Percentiles rank a stretch among this genome's conserved stretches.
Conservation (phyloP, 352 stramenopile species). For the Pythium insidiosum region DNA sequence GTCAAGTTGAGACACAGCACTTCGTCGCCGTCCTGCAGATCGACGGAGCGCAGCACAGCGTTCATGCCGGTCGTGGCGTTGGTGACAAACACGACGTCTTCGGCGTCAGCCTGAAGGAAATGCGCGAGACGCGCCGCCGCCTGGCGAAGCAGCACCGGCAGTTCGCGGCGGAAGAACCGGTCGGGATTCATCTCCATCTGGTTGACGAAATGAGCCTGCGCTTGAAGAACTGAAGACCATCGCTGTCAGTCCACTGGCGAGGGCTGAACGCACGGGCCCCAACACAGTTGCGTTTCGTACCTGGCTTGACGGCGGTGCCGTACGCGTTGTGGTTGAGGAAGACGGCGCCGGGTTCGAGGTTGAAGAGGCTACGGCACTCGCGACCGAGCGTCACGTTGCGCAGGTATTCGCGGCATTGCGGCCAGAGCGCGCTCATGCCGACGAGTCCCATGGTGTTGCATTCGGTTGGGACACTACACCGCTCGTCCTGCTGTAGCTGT, state of each 20-base stretch:
- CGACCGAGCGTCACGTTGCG: slow-evolving; percentile 51
- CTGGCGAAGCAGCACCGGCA: slow-evolving; percentile 48
- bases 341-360: slow-evolving; percentile 66
- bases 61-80: slow-evolving; percentile 84
- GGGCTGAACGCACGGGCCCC: too few species aligned
- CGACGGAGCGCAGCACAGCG: slow-evolving; percentile 72
- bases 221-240: slow-evolving; percentile 77
- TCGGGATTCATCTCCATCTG: slow-evolving; percentile 85
- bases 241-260: too few species aligned
- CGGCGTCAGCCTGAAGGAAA: slow-evolving; percentile 62
- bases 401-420: slow-evolving; percentile 47
- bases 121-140: slow-evolving; percentile 49
- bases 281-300: too few species aligned
- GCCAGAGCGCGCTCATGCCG: slow-evolving; percentile 69
- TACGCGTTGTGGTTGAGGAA: slow-evolving; percentile 84
- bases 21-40: slow-evolving; percentile 84
- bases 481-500: slow-evolving; percentile 3
- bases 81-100: slow-evolving; percentile 82
- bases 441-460: slow-evolving; percentile 12
- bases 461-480: neutral
- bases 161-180: slow-evolving; percentile 72
- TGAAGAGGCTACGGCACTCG: slow-evolving; percentile 67
- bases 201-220: slow-evolving; percentile 79
- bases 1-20: slow-evolving; percentile 82
- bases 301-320: slow-evolving; percentile 57